A percentile compares a stretch with the other conserved stretches of the same genome.
Evolutionary conservation across 2,329 filamentous ascomycete species (phyloP).

Genomic region (Pseudocercospora crystallina): DNA sequence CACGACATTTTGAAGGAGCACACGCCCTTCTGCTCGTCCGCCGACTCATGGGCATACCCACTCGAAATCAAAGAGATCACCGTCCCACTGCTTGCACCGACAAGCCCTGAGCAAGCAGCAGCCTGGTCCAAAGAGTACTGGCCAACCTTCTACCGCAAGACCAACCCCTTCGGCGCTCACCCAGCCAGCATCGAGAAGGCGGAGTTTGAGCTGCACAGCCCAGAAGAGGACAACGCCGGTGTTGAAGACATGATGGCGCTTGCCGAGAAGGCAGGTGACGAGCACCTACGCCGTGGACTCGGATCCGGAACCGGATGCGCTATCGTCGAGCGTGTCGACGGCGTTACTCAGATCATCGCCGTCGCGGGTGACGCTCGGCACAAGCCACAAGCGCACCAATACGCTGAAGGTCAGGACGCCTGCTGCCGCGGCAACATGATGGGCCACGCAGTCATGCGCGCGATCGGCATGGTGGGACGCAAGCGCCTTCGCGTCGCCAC

Average conservation of each 20-base stretch:
- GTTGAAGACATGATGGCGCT: conserved; percentile 63
- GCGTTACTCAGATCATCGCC: conserved; percentile 60
- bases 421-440: conserved; percentile 65
- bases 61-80: conserved; percentile 63
- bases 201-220: conserved; percentile 62
- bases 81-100: conserved; percentile 72
- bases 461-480: conserved; percentile 76
- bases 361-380: conserved; percentile 76
- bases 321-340: conserved; percentile 63
- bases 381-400: conserved; percentile 42
- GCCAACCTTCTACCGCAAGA: conserved; percentile 84
- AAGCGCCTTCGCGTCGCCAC: conserved; percentile 46
- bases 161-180: conserved; percentile 82
- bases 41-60: conserved; percentile 38
- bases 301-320: conserved; percentile 74
- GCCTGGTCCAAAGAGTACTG: conserved; percentile 76
- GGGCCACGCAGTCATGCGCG: conserved; percentile 74
- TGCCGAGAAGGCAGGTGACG: conserved; percentile 60
- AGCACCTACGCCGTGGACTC: conserved; percentile 57
- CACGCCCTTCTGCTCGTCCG: conserved; percentile 40
- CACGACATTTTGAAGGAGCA: conserved; percentile 39
- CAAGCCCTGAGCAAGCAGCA: conserved; percentile 71
- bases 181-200: conserved; percentile 70
- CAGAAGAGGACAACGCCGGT: conserved; percentile 44
- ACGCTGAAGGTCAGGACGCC: conserved; percentile 20